These are phyloP conservation scores for Chrysoporthe cubensis DNA, from an alignment of 2,329 filamentous ascomycete species.

Conservation along the genomic window DNA sequence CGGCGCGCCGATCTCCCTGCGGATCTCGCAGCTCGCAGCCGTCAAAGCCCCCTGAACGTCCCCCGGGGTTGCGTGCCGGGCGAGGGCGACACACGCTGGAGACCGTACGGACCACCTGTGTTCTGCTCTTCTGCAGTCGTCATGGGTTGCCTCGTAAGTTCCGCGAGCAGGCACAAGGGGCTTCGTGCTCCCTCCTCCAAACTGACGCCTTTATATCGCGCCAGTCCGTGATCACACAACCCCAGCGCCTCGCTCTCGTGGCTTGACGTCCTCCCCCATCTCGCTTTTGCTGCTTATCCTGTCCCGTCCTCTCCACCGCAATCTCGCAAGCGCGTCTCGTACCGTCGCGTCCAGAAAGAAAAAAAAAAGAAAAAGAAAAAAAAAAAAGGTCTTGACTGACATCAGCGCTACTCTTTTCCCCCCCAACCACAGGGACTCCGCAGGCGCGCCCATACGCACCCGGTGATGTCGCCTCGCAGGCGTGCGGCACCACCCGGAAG, in stretches of 20 bases:
- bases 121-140: constrained; percentile 3
- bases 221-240: not conserved
- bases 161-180: constrained; percentile 2
- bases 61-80: not conserved
- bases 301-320: constrained; percentile 9
- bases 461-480: constrained; percentile 22
- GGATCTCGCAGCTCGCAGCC: constrained; percentile 12
- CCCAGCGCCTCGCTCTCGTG: not conserved
- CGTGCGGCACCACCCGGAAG: not conserved
- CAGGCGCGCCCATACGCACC: constrained; percentile 25
- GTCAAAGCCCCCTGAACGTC: constrained; percentile 11
- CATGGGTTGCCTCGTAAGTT: constrained; percentile 31
- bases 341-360: constrained; percentile 3
- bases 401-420: not conserved
- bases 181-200: too few species aligned
- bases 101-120: constrained; percentile 25
- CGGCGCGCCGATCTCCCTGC: constrained; percentile 11
- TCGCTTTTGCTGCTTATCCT: not conserved
- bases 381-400: constrained; percentile 8
- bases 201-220: not conserved
- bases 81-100: not conserved
- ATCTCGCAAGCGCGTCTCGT: constrained; percentile 10
- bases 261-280: not conserved
- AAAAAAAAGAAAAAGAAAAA: not conserved
- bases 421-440: constrained; percentile 19